Evolutionary conservation across 352 stramenopile genomes (phyloP), one percentile per base, ranked within the genome.

Genomic region (Globisporangium uncinulatum): DNA sequence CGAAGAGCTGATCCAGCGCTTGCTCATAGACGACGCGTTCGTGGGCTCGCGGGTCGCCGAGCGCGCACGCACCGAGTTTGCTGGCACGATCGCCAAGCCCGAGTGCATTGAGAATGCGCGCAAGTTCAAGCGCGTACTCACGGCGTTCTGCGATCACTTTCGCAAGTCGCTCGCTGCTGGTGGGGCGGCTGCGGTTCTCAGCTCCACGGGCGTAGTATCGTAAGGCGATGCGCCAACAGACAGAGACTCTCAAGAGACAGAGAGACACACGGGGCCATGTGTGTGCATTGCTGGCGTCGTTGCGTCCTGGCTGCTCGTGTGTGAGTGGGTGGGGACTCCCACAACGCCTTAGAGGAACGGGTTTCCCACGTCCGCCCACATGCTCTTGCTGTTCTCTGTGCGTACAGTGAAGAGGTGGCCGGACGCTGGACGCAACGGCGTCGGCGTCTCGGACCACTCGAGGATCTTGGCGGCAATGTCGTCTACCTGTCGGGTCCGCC

Each of bases 61-160:
- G 19, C 73, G 73, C 20, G 76, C 74, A 50, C 78, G 78, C 37
- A 59, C 49, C 20, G 79, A 89, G 46, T 90, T 92, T 48, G 62
- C 73, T 5, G 69, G 54, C 13, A 84, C 67, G 36, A 87, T 92
- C 60, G 81, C 70, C 9, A 74, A 73, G 34, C 70, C 68, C 32
- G 71, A 81, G 19, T 89, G 79, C 45, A 68, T 83, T 17, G 78
- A 90, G 57, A 89, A 92, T 54, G 68, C 79, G 54, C 79, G 79
- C 65, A 92, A 92, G 57, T 92, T 92, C 51, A 86, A 83, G 43
- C 82, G 82, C 36, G 79, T 89, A 24, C 62, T 92, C 14, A 79
- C 70, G 34, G 67, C 79, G 37, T 92, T 92, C 56, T 92, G 82
- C 59, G 78, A 87, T 47, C 82, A 92, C 56, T 90, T 90, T 55